Evolutionary conservation across 1,139 yeast species (phyloP), one percentile per base, ranked within the genome.

Genomic region (Saccharomycopsis phalli): DNA sequence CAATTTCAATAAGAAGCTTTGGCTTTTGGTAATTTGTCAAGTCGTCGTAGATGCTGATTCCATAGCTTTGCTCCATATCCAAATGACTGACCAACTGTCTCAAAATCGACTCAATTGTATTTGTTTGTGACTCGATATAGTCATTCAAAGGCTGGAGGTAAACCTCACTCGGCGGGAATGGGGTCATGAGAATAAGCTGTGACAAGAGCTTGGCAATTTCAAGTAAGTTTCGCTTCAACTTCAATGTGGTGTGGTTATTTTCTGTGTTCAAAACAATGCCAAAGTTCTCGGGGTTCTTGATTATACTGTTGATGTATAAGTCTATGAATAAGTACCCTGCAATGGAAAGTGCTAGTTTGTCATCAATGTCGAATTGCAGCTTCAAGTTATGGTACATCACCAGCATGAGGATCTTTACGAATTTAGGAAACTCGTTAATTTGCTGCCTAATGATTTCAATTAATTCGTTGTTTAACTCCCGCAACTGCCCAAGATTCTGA

Each of bases 141-240:
- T 81, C 91, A 54, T 83, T 83, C 54, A 86, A 66, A 1, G 95
- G 94, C 53, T 82, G 87, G 51, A 84, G 61, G 56, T 76, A 86
- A 41, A 80, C 74, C 50, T 81, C 80, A 38, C 71, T 76, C 2
- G 56, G 48, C 2, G 70, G 68, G 60, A 86, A 84, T 2, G 82
- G 74, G 46, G 71, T 69, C 73, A 84, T 73, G 2, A 76, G 59
- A 27, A 81, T 78, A 31, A 82, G 59, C 57, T 83, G 94, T 26
- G 72, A 62, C 47, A 84, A 53, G 17, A 81, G 74, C 46, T 77
- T 69, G 30, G 76, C 62, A 40, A 83, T 65, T 39, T 76, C 74
- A 13, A 62, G 59, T 46, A 86, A 60, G 52, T 84, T 84, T 41
- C 68, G 67, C 33, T 68, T 62, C 40, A 64, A 46, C 30, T 36